These are phyloP conservation scores for Solanum gandarillasii DNA, from an alignment of 257 asterid species.

Conservation along the genomic window DNA sequence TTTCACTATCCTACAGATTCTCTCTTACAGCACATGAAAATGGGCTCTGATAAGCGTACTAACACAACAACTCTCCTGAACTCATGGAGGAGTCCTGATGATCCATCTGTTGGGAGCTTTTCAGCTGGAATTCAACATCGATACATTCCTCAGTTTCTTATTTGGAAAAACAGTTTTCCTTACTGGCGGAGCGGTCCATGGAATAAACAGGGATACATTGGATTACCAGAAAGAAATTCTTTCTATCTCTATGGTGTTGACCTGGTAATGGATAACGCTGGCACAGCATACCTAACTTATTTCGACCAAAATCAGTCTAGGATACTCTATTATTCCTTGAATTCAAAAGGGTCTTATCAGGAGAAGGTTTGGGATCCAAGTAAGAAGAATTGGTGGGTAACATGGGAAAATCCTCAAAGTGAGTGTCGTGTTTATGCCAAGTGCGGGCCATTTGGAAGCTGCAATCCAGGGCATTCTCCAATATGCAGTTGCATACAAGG, in stretches of 20 bases:
- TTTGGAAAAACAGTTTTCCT: background rate
- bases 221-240: background rate
- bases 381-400: constrained; percentile 1
- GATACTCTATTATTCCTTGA: background rate
- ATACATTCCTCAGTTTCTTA: background rate
- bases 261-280: background rate
- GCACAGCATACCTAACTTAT: background rate
- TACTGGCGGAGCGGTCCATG: background rate
- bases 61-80: background rate
- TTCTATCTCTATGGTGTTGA: background rate
- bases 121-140: background rate
- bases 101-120: background rate
- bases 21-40: constrained; percentile 23
- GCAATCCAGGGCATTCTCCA: constrained; percentile 23
- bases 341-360: background rate
- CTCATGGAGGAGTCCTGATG: background rate
- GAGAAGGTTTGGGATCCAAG: background rate
- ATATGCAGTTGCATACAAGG: constrained; percentile 50
- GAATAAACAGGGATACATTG: background rate
- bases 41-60: background rate
- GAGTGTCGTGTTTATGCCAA: constrained; percentile 10
- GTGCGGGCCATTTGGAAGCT: constrained; percentile 51
- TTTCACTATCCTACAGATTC: constrained; percentile 23
- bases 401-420: background rate
- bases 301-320: background rate